A percentile compares a stretch with the other conserved stretches of the same genome.
phyloP scores from a whole-genome alignment of 164 flowering plant genomes.

The Umbellularia californica region DNA sequence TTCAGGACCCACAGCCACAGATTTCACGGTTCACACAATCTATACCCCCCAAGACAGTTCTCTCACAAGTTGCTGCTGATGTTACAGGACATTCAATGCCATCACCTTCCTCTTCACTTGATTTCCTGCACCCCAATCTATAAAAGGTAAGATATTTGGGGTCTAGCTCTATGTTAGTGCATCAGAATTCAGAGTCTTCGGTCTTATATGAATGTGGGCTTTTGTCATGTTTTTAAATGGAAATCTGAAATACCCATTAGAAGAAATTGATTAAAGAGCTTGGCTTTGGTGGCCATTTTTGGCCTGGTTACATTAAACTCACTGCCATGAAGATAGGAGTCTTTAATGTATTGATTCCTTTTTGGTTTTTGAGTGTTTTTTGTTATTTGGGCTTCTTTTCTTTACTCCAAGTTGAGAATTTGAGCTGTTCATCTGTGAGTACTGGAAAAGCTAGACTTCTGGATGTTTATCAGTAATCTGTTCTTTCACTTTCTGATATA shows the following conservation, averaged over 20 bases:
- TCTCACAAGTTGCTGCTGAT: background rate
- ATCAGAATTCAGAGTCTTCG: background rate
- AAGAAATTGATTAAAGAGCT: background rate
- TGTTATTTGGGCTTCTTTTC: background rate
- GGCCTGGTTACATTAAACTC: background rate
- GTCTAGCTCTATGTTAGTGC: background rate
- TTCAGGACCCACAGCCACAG: background rate
- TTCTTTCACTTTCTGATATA: background rate
- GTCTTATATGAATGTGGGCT: too few relatives aligned
- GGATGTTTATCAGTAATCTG: background rate
- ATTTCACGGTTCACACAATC: background rate
- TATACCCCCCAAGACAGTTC: background rate
- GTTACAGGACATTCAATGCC: slow-evolving; percentile 8
- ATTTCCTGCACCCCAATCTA: background rate
- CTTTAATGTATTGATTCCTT: background rate
- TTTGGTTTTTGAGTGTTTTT: background rate
- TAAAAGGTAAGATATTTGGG: slow-evolving; percentile 1
- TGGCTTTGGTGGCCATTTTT: background rate
- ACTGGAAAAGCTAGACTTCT: background rate
- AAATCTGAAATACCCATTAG: background rate
- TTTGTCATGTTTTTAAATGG: background rate
- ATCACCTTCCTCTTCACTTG: slow-evolving; percentile 5
- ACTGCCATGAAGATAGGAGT: background rate
- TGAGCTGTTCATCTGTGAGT: slow-evolving; percentile 5
- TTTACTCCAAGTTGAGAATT: background rate